Conservation (phyloP, 306 rosid species). For the Myrica gale region DNA sequence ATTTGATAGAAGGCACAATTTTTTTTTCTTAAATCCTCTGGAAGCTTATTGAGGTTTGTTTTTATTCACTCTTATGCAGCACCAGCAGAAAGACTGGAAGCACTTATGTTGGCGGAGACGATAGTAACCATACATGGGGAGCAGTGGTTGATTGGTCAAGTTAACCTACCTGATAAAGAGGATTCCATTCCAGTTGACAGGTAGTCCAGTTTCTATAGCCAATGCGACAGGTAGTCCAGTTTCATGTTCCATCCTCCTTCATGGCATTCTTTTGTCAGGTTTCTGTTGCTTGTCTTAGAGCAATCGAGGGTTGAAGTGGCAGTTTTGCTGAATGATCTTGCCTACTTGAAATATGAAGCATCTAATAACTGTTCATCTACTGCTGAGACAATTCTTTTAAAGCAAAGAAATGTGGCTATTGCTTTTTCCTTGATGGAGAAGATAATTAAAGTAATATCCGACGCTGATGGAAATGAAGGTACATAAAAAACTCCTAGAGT, state of each 20-base stretch:
- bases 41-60: slow-evolving; percentile 1
- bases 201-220: slow-evolving; percentile 31
- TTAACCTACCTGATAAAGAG: slow-evolving; percentile 40
- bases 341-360: slow-evolving; percentile 81
- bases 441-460: slow-evolving; percentile 73
- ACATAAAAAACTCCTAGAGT: slow-evolving; percentile 14
- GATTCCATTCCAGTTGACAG: slow-evolving; percentile 63
- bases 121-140: slow-evolving; percentile 68
- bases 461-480: slow-evolving; percentile 65
- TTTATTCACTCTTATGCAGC: slow-evolving; percentile 51
- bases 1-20: background rate
- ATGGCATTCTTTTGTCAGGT: slow-evolving; percentile 43
- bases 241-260: slow-evolving; percentile 23
- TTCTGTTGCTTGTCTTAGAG: slow-evolving; percentile 86
- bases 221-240: slow-evolving; percentile 18
- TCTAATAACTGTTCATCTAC: slow-evolving; percentile 56
- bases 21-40: background rate
- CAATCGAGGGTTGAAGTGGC: slow-evolving; percentile 96
- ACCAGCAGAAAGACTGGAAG: slow-evolving; percentile 80
- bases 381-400: slow-evolving; percentile 50
- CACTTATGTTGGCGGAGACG: slow-evolving; percentile 81
- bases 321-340: slow-evolving; percentile 83
- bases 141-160: slow-evolving; percentile 63
- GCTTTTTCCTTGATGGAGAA: slow-evolving; percentile 84
- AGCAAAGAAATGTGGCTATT: slow-evolving; percentile 67